These are phyloP conservation scores for Neurospora intermedia DNA, from an alignment of 495 filamentous ascomycete genomes.

Conservation along the genomic window DNA sequence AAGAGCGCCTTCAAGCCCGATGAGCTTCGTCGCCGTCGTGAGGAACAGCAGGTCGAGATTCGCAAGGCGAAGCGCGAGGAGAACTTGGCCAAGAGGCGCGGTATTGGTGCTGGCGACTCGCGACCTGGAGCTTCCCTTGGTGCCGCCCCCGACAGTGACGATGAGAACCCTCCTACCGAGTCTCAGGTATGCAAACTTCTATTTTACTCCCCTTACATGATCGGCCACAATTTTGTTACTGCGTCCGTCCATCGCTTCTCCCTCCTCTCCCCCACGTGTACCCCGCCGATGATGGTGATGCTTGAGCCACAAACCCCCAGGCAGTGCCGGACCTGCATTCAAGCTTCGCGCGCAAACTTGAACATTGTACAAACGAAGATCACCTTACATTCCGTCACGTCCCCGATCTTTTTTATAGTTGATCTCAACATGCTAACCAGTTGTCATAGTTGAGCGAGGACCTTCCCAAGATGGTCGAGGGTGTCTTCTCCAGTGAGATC, in stretches of 20 bases:
- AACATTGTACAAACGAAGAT: not conserved
- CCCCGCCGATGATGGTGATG: conserved; percentile 3
- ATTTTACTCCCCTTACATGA: not conserved
- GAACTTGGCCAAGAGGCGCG: conserved; percentile 94
- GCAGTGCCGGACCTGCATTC: not conserved
- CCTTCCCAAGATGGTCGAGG: conserved; percentile 93
- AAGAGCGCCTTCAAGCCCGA: conserved; percentile 97
- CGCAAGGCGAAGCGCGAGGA: conserved; percentile 96
- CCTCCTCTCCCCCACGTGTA: conserved; percentile 5
- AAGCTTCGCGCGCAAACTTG: not conserved
- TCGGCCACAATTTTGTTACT: not conserved
- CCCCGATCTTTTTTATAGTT: not conserved
- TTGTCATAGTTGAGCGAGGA: conserved; percentile 79
- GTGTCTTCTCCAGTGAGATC: conserved; percentile 97
- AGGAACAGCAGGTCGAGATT: conserved; percentile 98
- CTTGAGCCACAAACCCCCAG: not conserved
- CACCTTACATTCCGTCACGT: not conserved
- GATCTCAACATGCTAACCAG: conserved; percentile 20
- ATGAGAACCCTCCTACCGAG: conserved; percentile 89
- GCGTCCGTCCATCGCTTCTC: not conserved
- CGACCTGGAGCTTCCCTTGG: conserved; percentile 78
- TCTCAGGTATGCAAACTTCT: conserved; percentile 70
- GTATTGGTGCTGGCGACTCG: conserved; percentile 68
- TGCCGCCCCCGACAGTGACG: conserved; percentile 89
- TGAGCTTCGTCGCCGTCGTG: conserved; percentile 94